Evolutionary conservation across 2,329 filamentous ascomycete species (phyloP).

Genomic region (Penicillium sp.): DNA sequence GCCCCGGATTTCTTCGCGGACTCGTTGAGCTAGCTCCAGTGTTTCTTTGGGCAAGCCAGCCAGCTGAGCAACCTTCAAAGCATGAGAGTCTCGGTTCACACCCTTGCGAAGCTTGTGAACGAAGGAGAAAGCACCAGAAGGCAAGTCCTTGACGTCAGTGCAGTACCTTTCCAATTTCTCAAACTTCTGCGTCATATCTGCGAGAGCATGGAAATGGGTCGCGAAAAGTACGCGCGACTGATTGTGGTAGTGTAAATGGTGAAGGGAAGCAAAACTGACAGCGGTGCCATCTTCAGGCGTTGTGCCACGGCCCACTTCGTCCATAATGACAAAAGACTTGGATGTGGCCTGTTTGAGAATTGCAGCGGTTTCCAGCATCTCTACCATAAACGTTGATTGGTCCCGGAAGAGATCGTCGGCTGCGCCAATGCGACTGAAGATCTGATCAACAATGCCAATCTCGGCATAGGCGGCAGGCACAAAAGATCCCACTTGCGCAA

Average conservation of each 20-base stretch:
- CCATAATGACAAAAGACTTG: constrained; percentile 93
- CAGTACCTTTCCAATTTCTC: constrained; percentile 73
- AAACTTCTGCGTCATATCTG: constrained; percentile 69
- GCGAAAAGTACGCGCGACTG: constrained; percentile 83
- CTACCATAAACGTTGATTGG: constrained; percentile 98
- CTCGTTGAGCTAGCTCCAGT: constrained; percentile 65
- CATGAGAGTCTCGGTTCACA: constrained; percentile 84
- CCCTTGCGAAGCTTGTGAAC: constrained; percentile 79
- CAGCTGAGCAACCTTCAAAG: constrained; percentile 87
- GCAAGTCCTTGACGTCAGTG: constrained; percentile 81
- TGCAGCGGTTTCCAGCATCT: constrained; percentile 94
- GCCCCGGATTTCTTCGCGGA: constrained; percentile 49
- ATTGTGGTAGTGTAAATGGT: constrained; percentile 79
- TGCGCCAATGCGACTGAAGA: constrained; percentile 90
- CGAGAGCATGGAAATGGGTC: constrained; percentile 87
- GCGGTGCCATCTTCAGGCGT: constrained; percentile 90
- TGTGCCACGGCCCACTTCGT: constrained; percentile 93
- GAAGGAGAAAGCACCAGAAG: constrained; percentile 74
- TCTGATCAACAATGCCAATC: constrained; percentile 89
- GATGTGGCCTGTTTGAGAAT: constrained; percentile 84
- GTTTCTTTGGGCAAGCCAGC: constrained; percentile 78
- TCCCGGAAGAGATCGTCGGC: constrained; percentile 93
- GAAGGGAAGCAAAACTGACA: constrained; percentile 83
- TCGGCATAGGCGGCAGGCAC: constrained; percentile 86
- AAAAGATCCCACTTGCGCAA: constrained; percentile 90